Percentiles rank a stretch among this genome's conserved stretches.
Evolutionary conservation across 192 early-diverging fungal genomes (phyloP).

Genomic region (Coemansia sp.): DNA sequence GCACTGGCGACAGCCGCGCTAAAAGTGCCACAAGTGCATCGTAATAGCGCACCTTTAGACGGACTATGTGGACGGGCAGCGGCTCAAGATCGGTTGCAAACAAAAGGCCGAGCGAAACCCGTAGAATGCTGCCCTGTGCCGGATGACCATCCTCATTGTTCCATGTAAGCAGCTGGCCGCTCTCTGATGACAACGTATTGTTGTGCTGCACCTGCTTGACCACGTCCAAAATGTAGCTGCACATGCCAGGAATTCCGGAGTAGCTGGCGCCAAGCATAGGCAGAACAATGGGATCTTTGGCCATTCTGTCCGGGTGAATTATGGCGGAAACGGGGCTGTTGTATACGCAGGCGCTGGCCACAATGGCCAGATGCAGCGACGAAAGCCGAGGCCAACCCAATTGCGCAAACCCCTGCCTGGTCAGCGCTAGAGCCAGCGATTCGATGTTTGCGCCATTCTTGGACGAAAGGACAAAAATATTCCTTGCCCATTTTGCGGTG

Average conservation of each 20-base stretch:
- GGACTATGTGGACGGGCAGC: not conserved
- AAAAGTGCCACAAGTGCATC: not conserved
- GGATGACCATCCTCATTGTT: conserved; percentile 3
- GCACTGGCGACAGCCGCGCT: not conserved
- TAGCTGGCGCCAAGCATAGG: not conserved
- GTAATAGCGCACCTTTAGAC: not conserved
- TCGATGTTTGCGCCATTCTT: conserved; percentile 1
- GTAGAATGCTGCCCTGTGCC: not conserved
- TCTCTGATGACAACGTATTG: not conserved
- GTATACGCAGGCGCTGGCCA: not conserved
- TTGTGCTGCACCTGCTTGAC: not conserved
- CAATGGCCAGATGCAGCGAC: conserved; percentile 2
- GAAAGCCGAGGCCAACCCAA: not conserved
- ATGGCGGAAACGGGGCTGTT: not conserved
- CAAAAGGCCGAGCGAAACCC: not conserved
- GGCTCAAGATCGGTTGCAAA: not conserved
- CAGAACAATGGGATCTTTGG: not conserved
- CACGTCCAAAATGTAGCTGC: not conserved
- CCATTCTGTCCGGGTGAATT: not conserved
- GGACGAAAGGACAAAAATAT: conserved; percentile 1
- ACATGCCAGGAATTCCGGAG: not conserved
- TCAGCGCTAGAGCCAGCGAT: not conserved
- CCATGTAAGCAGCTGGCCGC: not conserved
- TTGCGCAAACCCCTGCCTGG: not conserved
- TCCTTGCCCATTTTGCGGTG: not conserved